phyloP scores from a whole-genome alignment of 2,329 filamentous ascomycete genomes.

The Aspergillus novoparasiticus region DNA sequence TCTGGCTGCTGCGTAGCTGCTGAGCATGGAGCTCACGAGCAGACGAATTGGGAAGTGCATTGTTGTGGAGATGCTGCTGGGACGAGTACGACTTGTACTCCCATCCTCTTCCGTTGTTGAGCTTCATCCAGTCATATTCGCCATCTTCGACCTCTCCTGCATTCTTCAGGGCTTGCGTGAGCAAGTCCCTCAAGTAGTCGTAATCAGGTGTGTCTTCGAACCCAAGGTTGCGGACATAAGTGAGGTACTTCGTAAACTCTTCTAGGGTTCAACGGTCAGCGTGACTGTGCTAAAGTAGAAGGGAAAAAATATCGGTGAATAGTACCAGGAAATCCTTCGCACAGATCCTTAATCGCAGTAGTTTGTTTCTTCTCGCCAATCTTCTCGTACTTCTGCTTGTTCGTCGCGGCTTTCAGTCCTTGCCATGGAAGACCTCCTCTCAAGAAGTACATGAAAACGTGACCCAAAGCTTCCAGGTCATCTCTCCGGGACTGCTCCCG shows the following conservation, averaged over 20 bases:
- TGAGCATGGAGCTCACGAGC: constrained; percentile 79
- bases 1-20: constrained; percentile 60
- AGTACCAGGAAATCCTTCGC: constrained; percentile 83
- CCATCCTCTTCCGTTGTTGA: constrained; percentile 91
- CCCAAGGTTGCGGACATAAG: constrained; percentile 94
- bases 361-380: constrained; percentile 99
- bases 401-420: constrained; percentile 68
- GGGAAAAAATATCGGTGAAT: background rate
- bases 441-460: constrained; percentile 72
- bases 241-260: constrained; percentile 97
- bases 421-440: constrained; percentile 69
- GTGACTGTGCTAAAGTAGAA: background rate
- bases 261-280: constrained; percentile 55
- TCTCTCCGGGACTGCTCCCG: constrained; percentile 95
- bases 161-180: constrained; percentile 94
- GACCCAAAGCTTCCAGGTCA: constrained; percentile 82
- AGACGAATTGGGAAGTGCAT: constrained; percentile 76
- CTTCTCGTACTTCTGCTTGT: constrained; percentile 99
- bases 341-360: constrained; percentile 93
- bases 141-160: constrained; percentile 94
- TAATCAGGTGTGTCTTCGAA: constrained; percentile 99
- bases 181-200: constrained; percentile 93
- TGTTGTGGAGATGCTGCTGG: constrained; percentile 76
- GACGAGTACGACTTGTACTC: constrained; percentile 74
- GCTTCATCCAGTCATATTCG: constrained; percentile 99